Evolutionary conservation across 2,329 filamentous ascomycete species (phyloP), one percentile per base, ranked within the genome.

Genomic region (Polytolypa hystricis): DNA sequence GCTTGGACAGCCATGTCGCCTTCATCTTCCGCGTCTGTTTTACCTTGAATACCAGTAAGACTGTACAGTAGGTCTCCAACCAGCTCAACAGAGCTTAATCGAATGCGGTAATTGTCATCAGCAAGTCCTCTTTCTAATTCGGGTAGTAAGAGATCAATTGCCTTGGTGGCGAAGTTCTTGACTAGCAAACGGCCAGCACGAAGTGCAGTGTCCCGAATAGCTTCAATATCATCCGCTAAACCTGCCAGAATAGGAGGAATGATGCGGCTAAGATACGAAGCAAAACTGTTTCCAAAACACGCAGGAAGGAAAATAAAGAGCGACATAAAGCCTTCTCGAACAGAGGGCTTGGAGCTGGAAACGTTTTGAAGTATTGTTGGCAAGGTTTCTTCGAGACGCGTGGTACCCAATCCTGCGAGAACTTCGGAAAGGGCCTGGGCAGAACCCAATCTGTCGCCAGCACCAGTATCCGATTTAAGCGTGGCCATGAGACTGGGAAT

Each of bases 241-340:
- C 93, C 93, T 46, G 85, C 79, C 45, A 98, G 71, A 51, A 98
- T 96, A 14, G 91, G 83, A 12, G 91, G 93, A 50, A 98, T 94
- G 52, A 98, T 94, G 56, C 80, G 86, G 62, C 80, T 84, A 42
- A 98, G 79, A 55, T 98, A 98, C 55, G 85, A 86, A 49, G 91
- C 82, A 54, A 98, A 98, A 60, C 87, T 93, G 71, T 98, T 98
- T 53, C 91, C 91, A 52, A 98, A 98, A 65, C 91, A 98, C 36
- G 94, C 91, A 9, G 91, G 91, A 65, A 98, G 77, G 73, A 95
- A 98, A 48, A 98, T 96, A 64, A 98, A 98, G 27, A 98, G 73
- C 5, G 91, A 95, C 91, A 98, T 98, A 67, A 98, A 98, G 30
- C 91, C 91, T 69, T 98, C 91, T 51, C 91, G 79, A 45, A 98